Percentiles rank a stretch among this genome's conserved stretches.
phyloP scores from a whole-genome alignment of 345 rosid genomes.

The Pelargonium nanum region DNA sequence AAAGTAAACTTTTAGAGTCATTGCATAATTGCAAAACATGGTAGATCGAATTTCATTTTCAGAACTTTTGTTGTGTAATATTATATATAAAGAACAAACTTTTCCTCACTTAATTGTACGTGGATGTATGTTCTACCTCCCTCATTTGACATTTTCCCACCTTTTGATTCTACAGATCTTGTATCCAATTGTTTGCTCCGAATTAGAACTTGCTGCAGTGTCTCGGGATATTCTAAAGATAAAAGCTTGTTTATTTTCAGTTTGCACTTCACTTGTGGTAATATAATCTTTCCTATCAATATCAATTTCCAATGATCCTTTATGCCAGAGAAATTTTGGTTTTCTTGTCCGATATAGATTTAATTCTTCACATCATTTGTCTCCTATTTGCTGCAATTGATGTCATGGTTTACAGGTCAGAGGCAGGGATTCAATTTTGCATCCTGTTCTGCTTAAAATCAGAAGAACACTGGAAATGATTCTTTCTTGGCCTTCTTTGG shows the following conservation, averaged over 20 bases:
- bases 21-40: no score
- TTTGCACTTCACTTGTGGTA: slow-evolving; percentile 82
- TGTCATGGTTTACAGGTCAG: slow-evolving; percentile 37
- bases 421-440: slow-evolving; percentile 43
- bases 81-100: neutral
- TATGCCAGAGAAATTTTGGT: neutral
- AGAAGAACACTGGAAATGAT: slow-evolving; percentile 40
- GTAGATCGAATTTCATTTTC: neutral
- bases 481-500: slow-evolving; percentile 68
- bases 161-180: slow-evolving; percentile 44
- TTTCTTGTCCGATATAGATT: slow-evolving; percentile 5
- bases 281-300: slow-evolving; percentile 13
- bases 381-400: slow-evolving; percentile 2
- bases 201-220: slow-evolving; percentile 37
- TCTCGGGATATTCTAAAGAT: slow-evolving; percentile 44
- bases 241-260: slow-evolving; percentile 72
- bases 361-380: slow-evolving; percentile 5
- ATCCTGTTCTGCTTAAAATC: slow-evolving; percentile 39
- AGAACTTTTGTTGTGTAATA: neutral
- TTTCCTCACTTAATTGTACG: neutral
- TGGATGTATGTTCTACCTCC: no score
- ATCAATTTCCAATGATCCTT: neutral
- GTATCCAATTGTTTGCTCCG: slow-evolving; percentile 43
- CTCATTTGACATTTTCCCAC: neutral
- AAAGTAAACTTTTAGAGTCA: no score